phyloP scores from a whole-genome alignment of 2,329 filamentous ascomycete genomes.

The Fusarium neocosmosporiellum region DNA sequence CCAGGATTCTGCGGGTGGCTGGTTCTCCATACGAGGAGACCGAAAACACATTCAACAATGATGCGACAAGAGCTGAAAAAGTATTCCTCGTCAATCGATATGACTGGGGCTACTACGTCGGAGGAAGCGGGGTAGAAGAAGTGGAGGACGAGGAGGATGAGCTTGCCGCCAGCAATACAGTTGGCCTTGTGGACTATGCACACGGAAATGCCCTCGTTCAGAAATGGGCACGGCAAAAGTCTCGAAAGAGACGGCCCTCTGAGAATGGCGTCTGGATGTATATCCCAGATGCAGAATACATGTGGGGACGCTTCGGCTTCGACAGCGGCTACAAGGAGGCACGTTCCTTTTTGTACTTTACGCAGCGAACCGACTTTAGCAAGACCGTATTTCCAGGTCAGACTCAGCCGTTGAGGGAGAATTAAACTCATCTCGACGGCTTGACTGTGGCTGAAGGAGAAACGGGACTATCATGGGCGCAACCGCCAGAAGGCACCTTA shows the following conservation, averaged over 20 bases:
- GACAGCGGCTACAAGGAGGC: neutral
- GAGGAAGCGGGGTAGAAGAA: neutral
- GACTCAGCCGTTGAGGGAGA: neutral
- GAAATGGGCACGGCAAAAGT: neutral
- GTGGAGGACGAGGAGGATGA: neutral
- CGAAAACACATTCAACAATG: neutral
- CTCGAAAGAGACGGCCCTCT: neutral
- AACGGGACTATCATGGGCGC: neutral
- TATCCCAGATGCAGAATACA: neutral
- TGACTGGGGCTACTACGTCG: neutral
- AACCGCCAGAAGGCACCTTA: neutral
- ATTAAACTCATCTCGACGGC: neutral
- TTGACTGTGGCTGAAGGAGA: neutral
- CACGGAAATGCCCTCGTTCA: neutral
- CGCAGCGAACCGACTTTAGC: neutral
- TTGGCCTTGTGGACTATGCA: neutral
- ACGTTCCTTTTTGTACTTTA: neutral
- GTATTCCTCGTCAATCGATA: neutral
- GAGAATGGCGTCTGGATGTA: neutral
- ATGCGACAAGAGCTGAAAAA: neutral
- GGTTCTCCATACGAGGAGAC: neutral
- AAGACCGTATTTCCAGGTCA: neutral
- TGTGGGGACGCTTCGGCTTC: neutral
- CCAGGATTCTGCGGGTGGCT: neutral
- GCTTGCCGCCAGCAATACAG: neutral